Base-by-base conservation (phyloP, 768 basidiomycete species). In the Rhizopogon vinicolor region DNA sequence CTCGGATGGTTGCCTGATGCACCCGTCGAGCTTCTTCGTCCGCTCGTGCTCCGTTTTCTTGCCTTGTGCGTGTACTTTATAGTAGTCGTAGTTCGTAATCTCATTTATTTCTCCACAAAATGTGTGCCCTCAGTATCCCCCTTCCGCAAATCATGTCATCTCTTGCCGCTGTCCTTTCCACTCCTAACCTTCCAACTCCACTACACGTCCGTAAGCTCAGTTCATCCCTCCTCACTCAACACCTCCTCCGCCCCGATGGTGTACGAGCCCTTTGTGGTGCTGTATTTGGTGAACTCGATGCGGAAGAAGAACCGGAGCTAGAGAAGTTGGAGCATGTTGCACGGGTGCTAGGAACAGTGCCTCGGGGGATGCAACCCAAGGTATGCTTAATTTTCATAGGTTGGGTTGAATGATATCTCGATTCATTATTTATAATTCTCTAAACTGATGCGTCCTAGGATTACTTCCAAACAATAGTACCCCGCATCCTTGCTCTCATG, bases 301-400 rank as follows among this genome's bases (percentile, higher is more conserved):
- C 58, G 3, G 65, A 68, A 0, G 82, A 81, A 4, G 81, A 84
- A 52, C 75, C 80, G 2, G 76, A 78, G 2, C 62, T 90, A 4
- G 82, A 87, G 57, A 90, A 88, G 64, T 75, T 93, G 29, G 87
- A 93, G 56, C 85, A 86, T 53, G 75, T 92, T 33, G 78, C 89
- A 18, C 75, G 73, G 6, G 76, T 91, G 18, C 65, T 97, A 48
- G 75, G 73, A 42, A 72, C 83, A n/a, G 75, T 86, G 12, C 92
- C 93, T 0, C 68, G 78, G 0, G 75, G 72, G 12, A 79, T 82
- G 68, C 68, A 74, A 7, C 66, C 79, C 13, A 73, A 84, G 72
- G 91, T 89, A 61, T 50, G 80, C 13, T 37, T 37, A 12, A 37
- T 16, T 33, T 33, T 33, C 9, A 35, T 22, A 6, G 22, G 19